Conservation (phyloP, 495 filamentous ascomycete genomes). For the Xylona heveae region DNA sequence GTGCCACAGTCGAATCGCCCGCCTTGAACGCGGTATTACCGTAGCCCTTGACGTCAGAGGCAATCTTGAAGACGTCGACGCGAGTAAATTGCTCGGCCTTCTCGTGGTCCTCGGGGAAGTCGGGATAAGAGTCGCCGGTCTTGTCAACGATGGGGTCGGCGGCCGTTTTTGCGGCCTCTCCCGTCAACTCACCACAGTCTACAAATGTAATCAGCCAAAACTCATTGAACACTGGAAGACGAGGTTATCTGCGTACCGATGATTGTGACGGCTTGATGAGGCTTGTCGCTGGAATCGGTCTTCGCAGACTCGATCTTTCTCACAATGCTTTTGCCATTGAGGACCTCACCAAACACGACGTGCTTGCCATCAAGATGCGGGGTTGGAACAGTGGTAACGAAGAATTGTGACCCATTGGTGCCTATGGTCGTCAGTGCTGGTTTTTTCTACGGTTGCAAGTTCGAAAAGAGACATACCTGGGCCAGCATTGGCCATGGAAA, state of each 20-base stretch:
- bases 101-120: slow-evolving; percentile 87
- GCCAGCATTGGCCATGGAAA: slow-evolving; percentile 96
- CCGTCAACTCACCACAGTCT: slow-evolving; percentile 73
- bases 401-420: slow-evolving; percentile 97
- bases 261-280: slow-evolving; percentile 47
- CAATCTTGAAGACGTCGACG: slow-evolving; percentile 51
- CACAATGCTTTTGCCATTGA: slow-evolving; percentile 77
- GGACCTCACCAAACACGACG: slow-evolving; percentile 93
- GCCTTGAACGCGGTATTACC: slow-evolving; percentile 84
- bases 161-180: slow-evolving; percentile 37
- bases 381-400: slow-evolving; percentile 83
- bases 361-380: slow-evolving; percentile 93
- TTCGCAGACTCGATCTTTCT: slow-evolving; percentile 73
- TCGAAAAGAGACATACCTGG: slow-evolving; percentile 37
- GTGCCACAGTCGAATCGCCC: slow-evolving; percentile 41
- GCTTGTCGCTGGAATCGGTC: slow-evolving; percentile 66
- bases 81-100: slow-evolving; percentile 35
- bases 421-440: slow-evolving; percentile 16
- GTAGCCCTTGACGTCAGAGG: slow-evolving; percentile 71
- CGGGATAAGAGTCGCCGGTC: slow-evolving; percentile 84
- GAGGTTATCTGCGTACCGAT: slow-evolving; percentile 16
- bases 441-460: neutral
- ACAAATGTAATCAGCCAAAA: slow-evolving; percentile 8
- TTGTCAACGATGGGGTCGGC: slow-evolving; percentile 45
- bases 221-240: neutral